These are phyloP conservation scores for Xylaria sp. DNA, from an alignment of 495 filamentous ascomycete genomes.

Conservation along the genomic window DNA sequence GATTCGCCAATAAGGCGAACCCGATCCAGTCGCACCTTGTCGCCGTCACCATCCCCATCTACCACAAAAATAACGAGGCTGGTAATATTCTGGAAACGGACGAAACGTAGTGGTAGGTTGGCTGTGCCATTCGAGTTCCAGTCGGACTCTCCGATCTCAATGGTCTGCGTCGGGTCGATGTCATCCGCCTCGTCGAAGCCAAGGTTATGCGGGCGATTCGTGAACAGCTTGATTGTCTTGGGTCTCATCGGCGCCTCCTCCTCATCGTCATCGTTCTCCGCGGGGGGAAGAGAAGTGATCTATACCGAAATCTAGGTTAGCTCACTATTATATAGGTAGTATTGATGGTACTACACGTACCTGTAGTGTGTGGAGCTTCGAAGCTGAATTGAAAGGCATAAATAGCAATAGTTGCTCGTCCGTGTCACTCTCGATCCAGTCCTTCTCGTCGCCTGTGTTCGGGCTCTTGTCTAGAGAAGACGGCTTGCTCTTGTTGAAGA, in stretches of 20 bases:
- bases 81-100: slow-evolving; percentile 94
- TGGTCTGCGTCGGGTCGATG: slow-evolving; percentile 74
- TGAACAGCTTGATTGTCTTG: slow-evolving; percentile 82
- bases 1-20: slow-evolving; percentile 86
- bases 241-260: slow-evolving; percentile 86
- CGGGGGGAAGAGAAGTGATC: slow-evolving; percentile 79
- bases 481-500: slow-evolving; percentile 77
- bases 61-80: slow-evolving; percentile 88
- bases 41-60: slow-evolving; percentile 83
- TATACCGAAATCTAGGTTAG: slow-evolving; percentile 47
- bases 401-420: slow-evolving; percentile 97
- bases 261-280: slow-evolving; percentile 59
- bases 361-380: slow-evolving; percentile 89
- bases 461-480: slow-evolving; percentile 68
- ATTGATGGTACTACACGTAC: slow-evolving; percentile 38
- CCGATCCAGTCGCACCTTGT: slow-evolving; percentile 87
- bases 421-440: slow-evolving; percentile 99
- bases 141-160: slow-evolving; percentile 74
- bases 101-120: slow-evolving; percentile 82
- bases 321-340: slow-evolving; percentile 27
- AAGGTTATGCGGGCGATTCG: slow-evolving; percentile 84
- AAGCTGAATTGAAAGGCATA: slow-evolving; percentile 83
- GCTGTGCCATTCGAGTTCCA: slow-evolving; percentile 94
- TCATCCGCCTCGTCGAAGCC: slow-evolving; percentile 97
- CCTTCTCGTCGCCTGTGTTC: slow-evolving; percentile 57